Base-by-base conservation (phyloP, 1,284 basidiomycete species). In the Waitea zeae region DNA sequence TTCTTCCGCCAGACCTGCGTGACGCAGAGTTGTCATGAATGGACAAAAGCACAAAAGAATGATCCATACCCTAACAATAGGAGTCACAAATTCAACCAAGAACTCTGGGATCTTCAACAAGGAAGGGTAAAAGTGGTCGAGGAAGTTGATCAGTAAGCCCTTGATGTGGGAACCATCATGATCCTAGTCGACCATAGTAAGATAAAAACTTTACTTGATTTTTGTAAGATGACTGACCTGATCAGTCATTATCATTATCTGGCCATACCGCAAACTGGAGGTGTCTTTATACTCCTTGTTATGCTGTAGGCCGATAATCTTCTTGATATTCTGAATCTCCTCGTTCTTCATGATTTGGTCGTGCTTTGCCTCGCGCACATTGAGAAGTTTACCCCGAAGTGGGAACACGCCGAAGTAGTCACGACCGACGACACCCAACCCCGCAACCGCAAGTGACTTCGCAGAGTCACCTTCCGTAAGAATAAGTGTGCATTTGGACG, bases 141-240 rank as follows among this genome's bases (percentile, higher is more conserved):
- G 62, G 56, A 92, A 98, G 57, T 99, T 99, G 63, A 99, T 95
- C 38, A 99, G 70, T 6, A 98, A 70, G 27, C 95, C 95, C 58
- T 99, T 99, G 62, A 99, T 99, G 59, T 99, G 95, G 26, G 93
- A 98, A 36, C 95, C 95, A 59, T 99, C 95, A 59, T 98, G 90
- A 73, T 99, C 95, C 86, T 35, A 9, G 11, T 28, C 12, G n/a
- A 34, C 17, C 41, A 29, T 41, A 24, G 32, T 32, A 29, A 1
- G 12, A 39, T 42, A 17, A 31, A 29, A 31, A 37, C 41, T n/a
- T n/a, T n/a, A n/a, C n/a, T n/a, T n/a, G n/a, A n/a, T n/a, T n/a
- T n/a, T n/a, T n/a, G n/a, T n/a, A n/a, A n/a, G n/a, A 6, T 20
- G 9, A 46, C 49, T 28, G 38, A 86, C 88, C 70, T 97, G 92